Evolutionary conservation across 2,329 filamentous ascomycete species (phyloP).

Genomic region (Talaromyces albobiverticillius): DNA sequence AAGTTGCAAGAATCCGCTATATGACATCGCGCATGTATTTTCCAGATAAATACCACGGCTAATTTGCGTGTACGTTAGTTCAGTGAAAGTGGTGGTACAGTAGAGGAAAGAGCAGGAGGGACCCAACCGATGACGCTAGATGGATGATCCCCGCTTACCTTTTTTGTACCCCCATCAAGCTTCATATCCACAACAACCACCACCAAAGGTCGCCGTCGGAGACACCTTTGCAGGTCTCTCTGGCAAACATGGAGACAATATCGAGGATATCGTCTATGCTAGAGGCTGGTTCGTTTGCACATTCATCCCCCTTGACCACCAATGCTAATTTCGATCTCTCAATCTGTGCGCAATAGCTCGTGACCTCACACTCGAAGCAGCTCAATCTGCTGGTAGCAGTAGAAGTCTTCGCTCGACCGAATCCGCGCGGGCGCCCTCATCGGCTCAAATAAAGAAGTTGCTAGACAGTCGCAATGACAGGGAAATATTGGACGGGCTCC

Average conservation of each 20-base stretch:
- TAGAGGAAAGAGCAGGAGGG: too few relatives aligned
- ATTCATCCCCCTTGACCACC: slow-evolving; percentile 2
- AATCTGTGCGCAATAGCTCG: slow-evolving; percentile 65
- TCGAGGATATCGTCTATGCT: slow-evolving; percentile 90
- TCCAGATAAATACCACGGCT: too few relatives aligned
- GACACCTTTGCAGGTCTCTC: slow-evolving; percentile 17
- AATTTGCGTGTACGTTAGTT: too few relatives aligned
- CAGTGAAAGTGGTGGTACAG: too few relatives aligned
- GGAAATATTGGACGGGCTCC: slow-evolving; percentile 87
- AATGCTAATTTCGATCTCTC: not conserved
- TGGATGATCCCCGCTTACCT: not conserved
- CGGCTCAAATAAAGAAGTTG: slow-evolving; percentile 87
- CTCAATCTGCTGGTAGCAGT: slow-evolving; percentile 72
- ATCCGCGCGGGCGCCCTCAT: slow-evolving; percentile 65
- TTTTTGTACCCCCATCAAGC: too few relatives aligned
- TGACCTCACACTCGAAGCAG: slow-evolving; percentile 95
- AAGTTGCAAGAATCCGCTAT: not conserved
- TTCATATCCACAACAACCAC: not conserved
- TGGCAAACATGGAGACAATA: slow-evolving; percentile 80
- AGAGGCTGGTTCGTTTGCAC: slow-evolving; percentile 70
- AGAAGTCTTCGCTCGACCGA: slow-evolving; percentile 53
- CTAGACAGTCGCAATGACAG: slow-evolving; percentile 91
- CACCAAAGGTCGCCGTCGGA: slow-evolving; percentile 1
- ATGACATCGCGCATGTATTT: not conserved
- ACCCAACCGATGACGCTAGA: slow-evolving; percentile 6